These are phyloP conservation scores for Coemansia sp. DNA, from an alignment of 192 early-diverging fungal genomes.

Conservation along the genomic window DNA sequence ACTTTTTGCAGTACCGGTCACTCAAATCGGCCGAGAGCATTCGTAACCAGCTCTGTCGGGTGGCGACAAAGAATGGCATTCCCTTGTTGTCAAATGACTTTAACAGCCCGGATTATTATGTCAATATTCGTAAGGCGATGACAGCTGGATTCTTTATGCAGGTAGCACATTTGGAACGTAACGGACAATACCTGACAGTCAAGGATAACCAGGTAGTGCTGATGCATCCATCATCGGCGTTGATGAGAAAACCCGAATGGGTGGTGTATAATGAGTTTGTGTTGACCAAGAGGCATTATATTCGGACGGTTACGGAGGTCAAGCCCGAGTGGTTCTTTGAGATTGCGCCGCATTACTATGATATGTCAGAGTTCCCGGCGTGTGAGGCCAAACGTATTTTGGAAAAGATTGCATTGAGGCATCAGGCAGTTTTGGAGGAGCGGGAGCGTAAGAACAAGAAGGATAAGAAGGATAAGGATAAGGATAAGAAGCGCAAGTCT, in stretches of 20 bases:
- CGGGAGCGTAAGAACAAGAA: slow-evolving; percentile 28
- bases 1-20: slow-evolving; percentile 86
- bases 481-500: slow-evolving; percentile 42
- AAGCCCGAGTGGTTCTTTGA: slow-evolving; percentile 81
- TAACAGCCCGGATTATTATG: slow-evolving; percentile 72
- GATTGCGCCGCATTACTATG: slow-evolving; percentile 88
- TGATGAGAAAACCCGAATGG: slow-evolving; percentile 96
- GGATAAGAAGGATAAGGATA: slow-evolving; percentile 22
- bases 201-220: slow-evolving; percentile 98
- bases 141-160: slow-evolving; percentile 98
- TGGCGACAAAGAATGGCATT: slow-evolving; percentile 71
- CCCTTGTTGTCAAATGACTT: slow-evolving; percentile 68
- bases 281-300: slow-evolving; percentile 92
- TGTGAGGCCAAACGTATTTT: slow-evolving; percentile 87
- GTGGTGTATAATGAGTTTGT: slow-evolving; percentile 99
- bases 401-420: slow-evolving; percentile 63
- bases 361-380: slow-evolving; percentile 83
- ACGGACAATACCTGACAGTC: slow-evolving; percentile 83
- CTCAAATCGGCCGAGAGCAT: slow-evolving; percentile 92
- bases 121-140: slow-evolving; percentile 85
- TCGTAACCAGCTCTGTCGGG: slow-evolving; percentile 79
- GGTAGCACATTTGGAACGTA: slow-evolving; percentile 88
- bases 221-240: slow-evolving; percentile 86
- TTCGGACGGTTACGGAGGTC: slow-evolving; percentile 88
- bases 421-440: slow-evolving; percentile 34